A percentile compares a stretch with the other conserved stretches of the same genome.
phyloP scores from a whole-genome alignment of 306 rosid genomes.

The Senna siamea region DNA sequence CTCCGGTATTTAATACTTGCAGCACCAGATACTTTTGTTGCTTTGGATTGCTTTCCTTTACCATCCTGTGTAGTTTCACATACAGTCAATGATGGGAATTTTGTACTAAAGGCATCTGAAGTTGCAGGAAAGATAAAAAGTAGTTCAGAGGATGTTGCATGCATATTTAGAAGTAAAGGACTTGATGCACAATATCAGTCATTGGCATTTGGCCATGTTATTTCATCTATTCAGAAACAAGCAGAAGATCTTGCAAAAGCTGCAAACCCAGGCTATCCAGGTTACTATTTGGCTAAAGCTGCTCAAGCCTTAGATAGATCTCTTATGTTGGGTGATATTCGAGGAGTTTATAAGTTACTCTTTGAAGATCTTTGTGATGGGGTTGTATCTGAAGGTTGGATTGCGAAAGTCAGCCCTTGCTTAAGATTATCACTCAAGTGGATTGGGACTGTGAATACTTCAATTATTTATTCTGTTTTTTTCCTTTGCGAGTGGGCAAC shows the following conservation, averaged over 20 bases:
- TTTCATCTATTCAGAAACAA: constrained; percentile 70
- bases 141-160: constrained; percentile 59
- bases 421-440: constrained; percentile 84
- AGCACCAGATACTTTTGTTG: constrained; percentile 90
- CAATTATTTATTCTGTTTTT: constrained; percentile 79
- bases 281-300: constrained; percentile 80
- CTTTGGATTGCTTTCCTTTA: constrained; percentile 92
- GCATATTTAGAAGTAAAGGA: constrained; percentile 58
- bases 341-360: constrained; percentile 61
- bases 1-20: constrained; percentile 80
- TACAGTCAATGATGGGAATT: constrained; percentile 65
- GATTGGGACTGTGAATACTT: constrained; percentile 62
- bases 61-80: constrained; percentile 80
- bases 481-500: constrained; percentile 99
- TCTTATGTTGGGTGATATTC: constrained; percentile 71
- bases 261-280: constrained; percentile 77
- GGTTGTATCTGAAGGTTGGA: constrained; percentile 67
- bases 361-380: constrained; percentile 78
- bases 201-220: constrained; percentile 64
- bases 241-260: constrained; percentile 74
- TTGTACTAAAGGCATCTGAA: constrained; percentile 63
- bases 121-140: constrained; percentile 59
- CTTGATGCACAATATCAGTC: constrained; percentile 76
- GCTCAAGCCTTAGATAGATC: constrained; percentile 81
- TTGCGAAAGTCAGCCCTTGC: constrained; percentile 77